phyloP scores from a whole-genome alignment of 2,329 filamentous ascomycete genomes.

The Didymellaceae sp. region DNA sequence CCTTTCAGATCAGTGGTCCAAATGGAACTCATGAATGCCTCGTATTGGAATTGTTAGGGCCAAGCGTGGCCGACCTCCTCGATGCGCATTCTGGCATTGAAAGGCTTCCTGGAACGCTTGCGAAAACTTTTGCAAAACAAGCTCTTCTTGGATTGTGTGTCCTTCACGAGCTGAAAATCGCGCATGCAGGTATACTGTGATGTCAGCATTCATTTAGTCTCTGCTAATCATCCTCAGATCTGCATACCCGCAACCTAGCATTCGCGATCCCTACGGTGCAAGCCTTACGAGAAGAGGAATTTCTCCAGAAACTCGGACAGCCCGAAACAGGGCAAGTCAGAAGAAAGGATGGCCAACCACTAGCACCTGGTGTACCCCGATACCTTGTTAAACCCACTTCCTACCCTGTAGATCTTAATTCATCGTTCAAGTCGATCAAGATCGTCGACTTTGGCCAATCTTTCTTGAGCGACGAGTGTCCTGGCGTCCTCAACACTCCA shows the following conservation, averaged over 20 bases:
- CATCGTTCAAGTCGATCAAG: constrained; percentile 12
- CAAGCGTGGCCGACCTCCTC: constrained; percentile 49
- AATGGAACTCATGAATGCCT: constrained; percentile 57
- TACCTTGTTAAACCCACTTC: constrained; percentile 27
- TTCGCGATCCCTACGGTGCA: constrained; percentile 30
- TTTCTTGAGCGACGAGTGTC: constrained; percentile 32
- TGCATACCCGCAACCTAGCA: constrained; percentile 36
- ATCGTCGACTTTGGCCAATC: constrained; percentile 50
- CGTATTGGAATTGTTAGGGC: constrained; percentile 51
- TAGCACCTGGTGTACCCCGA: constrained; percentile 24
- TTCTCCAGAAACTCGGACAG: constrained; percentile 24
- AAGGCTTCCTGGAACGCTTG: constrained; percentile 48
- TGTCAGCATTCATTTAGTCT: not conserved
- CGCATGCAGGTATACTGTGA: constrained; percentile 32
- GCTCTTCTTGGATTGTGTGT: constrained; percentile 24
- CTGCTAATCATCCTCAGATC: constrained; percentile 26
- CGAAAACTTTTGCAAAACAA: constrained; percentile 46
- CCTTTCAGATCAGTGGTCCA: constrained; percentile 50
- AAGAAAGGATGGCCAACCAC: constrained; percentile 27
- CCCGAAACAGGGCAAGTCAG: constrained; percentile 24
- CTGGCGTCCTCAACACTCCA: constrained; percentile 44
- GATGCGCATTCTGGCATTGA: constrained; percentile 38
- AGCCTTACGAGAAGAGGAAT: constrained; percentile 20
- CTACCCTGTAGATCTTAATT: constrained; percentile 1
- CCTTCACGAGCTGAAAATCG: constrained; percentile 32